A percentile compares a stretch with the other conserved stretches of the same genome.
These are phyloP conservation scores for Saccharomycopsis capsularis DNA, from an alignment of 805 yeast genomes.

Conservation along the genomic window DNA sequence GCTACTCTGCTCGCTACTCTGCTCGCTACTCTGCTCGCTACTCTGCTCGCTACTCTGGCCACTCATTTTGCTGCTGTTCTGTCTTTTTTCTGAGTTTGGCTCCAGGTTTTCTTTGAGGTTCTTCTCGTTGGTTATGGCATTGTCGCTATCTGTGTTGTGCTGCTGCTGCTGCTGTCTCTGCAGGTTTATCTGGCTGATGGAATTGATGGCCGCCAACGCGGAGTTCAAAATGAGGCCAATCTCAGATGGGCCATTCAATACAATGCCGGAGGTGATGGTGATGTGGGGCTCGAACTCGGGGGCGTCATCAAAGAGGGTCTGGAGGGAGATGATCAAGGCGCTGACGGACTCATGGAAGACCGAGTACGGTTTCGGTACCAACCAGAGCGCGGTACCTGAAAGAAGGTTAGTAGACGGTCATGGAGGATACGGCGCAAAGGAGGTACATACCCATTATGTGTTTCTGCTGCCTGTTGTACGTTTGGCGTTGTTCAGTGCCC, in stretches of 20 bases:
- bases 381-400: slow-evolving; percentile 60
- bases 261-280: slow-evolving; percentile 61
- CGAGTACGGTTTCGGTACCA: slow-evolving; percentile 54
- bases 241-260: slow-evolving; percentile 44
- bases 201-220: slow-evolving; percentile 48
- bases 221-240: slow-evolving; percentile 52
- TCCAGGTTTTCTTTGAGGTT: background rate
- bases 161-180: slow-evolving; percentile 22
- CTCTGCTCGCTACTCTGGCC: background rate
- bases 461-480: too few species aligned
- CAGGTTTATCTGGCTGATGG: slow-evolving; percentile 26
- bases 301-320: slow-evolving; percentile 66
- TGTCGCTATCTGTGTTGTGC: background rate
- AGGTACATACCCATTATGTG: too few species aligned
- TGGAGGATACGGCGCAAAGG: too few species aligned
- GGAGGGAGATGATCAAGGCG: slow-evolving; percentile 56
- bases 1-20: background rate
- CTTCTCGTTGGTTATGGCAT: background rate
- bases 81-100: background rate
- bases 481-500: too few species aligned
- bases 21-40: background rate
- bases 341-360: slow-evolving; percentile 48
- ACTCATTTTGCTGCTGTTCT: background rate
- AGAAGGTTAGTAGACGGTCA: background rate
- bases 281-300: slow-evolving; percentile 70